A percentile compares a stretch with the other conserved stretches of the same genome.
Conservation (phyloP, 768 basidiomycete species). For the Leccinum arenicola region DNA sequence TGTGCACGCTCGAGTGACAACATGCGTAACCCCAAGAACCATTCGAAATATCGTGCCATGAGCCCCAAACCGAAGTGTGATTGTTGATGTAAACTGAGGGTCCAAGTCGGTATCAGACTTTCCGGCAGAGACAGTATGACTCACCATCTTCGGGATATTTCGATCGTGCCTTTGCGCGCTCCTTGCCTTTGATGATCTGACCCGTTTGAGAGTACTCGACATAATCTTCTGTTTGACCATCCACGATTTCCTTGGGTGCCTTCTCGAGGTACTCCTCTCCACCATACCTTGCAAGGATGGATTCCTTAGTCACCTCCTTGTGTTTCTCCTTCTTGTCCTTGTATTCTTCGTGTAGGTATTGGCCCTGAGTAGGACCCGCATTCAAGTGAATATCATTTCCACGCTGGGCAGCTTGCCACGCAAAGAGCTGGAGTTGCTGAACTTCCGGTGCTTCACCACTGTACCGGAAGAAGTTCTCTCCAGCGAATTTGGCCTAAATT, state of each 20-base stretch:
- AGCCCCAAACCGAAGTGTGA: slow-evolving; percentile 97
- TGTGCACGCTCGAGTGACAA: slow-evolving; percentile 82
- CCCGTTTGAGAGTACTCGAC: slow-evolving; percentile 95
- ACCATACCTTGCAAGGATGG: slow-evolving; percentile 90
- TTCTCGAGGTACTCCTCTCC: slow-evolving; percentile 89
- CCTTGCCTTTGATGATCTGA: slow-evolving; percentile 86
- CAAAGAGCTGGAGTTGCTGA: slow-evolving; percentile 91
- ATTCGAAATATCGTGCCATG: slow-evolving; percentile 75
- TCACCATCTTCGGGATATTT: slow-evolving; percentile 97
- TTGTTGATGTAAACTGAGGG: slow-evolving; percentile 82
- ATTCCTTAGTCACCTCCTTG: slow-evolving; percentile 83
- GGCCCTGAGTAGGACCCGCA: slow-evolving; percentile 94
- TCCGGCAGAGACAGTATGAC: slow-evolving; percentile 20
- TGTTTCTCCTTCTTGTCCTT: slow-evolving; percentile 89
- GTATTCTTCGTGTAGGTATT: slow-evolving; percentile 89
- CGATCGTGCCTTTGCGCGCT: slow-evolving; percentile 80
- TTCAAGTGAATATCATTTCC: slow-evolving; percentile 96
- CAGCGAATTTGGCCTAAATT: slow-evolving; percentile 79
- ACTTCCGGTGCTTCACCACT: slow-evolving; percentile 93
- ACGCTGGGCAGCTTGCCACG: slow-evolving; percentile 91
- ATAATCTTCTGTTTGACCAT: slow-evolving; percentile 95
- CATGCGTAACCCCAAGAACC: slow-evolving; percentile 92
- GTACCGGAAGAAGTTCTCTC: slow-evolving; percentile 92
- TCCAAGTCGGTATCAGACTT: not conserved
- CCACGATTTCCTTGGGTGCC: slow-evolving; percentile 88